Evolutionary conservation across 139 green algal genomes (phyloP).

Genomic region (Closterium sp.): DNA sequence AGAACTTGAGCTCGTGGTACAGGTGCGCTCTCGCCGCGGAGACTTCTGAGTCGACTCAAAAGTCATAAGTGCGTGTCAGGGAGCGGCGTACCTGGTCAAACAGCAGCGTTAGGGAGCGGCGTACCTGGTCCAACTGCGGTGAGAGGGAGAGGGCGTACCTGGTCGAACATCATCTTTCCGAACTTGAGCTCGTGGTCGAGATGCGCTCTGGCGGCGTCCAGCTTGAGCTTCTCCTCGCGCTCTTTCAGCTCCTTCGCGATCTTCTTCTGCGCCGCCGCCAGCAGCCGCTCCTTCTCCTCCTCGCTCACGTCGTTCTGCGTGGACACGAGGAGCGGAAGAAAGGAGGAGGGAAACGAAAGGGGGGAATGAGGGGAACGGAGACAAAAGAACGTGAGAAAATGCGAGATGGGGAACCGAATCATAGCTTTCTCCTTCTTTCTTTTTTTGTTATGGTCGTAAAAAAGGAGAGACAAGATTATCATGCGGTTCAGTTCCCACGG

Average conservation of each 20-base stretch:
- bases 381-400: too few species aligned
- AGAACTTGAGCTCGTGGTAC: neutral
- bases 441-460: too few species aligned
- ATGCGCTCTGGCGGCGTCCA: neutral
- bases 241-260: neutral
- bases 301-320: neutral
- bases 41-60: too few species aligned
- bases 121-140: too few species aligned
- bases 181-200: conserved; percentile 12
- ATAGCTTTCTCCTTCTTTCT: too few species aligned
- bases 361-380: too few species aligned
- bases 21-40: neutral
- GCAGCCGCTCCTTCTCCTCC: neutral
- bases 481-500: too few species aligned
- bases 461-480: too few species aligned
- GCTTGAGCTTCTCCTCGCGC: neutral
- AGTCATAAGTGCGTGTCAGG: too few species aligned
- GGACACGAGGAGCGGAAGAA: neutral
- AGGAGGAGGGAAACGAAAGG: neutral
- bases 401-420: too few species aligned
- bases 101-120: too few species aligned
- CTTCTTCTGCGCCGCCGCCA: neutral
- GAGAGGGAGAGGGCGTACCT: neutral
- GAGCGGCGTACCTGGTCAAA: too few species aligned
- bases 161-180: conserved; percentile 2